Base-by-base conservation (phyloP, 305 asterid genomes). In the Rubia balearica region DNA sequence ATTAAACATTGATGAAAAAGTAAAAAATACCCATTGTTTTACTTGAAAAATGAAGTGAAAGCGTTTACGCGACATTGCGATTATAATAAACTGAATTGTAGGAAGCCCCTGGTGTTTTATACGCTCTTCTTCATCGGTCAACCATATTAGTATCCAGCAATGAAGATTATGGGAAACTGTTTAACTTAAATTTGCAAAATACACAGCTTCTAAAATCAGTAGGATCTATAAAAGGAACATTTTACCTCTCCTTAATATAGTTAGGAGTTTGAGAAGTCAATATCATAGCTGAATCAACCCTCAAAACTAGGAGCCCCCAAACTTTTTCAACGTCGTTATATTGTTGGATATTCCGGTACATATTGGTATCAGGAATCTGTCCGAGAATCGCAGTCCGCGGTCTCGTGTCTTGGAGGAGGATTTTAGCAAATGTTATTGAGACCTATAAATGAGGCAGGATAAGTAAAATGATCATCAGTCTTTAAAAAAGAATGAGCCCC, bases 201-300 rank as follows among this genome's bases (percentile, higher is more conserved):
- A 7, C 33, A n/a, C 13, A 10, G 63, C 63, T 27, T 8, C 65
- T 6, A 12, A 11, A n/a, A 60, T 27, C 24, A 2, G 19, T 60
- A 60, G 42, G 48, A 36, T 7, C 17, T 3, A n/a, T 41, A 48
- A 1, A 36, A 70, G 11, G 53, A 14, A 70, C 7, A 49, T 49
- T 59, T 70, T 81, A 85, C 96, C n/a, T n/a, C n/a, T n/a, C n/a
- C n/a, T n/a, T n/a, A n/a, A n/a, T n/a, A n/a, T n/a, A n/a, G n/a
- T n/a, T 90, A n/a, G 48, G 96, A 86, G 82, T 92, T 92, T 71
- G 97, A 90, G 70, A 92, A 92, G 74, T 92, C 90, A 69, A n/a
- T n/a, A n/a, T n/a, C n/a, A 90, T 90, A 33, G 98, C 96, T 17
- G 98, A 90, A 77, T 90, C 98, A 55, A 90, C 86, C 68, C 96